Conservation (phyloP, 2,329 filamentous ascomycete species). For the Fusarium nurragi region DNA sequence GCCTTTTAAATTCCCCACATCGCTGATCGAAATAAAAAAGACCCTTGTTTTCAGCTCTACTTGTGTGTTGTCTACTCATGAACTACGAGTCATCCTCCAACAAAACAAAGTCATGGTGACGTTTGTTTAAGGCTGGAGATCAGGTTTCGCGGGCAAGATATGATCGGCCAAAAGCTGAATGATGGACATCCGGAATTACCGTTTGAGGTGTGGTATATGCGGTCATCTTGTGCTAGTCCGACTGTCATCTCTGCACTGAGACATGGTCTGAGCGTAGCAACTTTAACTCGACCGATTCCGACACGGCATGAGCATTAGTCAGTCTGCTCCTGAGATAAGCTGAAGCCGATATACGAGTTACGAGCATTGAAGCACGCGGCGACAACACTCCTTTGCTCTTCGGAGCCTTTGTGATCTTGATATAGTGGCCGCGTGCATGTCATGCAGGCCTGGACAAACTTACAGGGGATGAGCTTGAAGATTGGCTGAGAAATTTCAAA, state of each 20-base stretch:
- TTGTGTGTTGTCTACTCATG: not conserved
- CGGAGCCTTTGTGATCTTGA: too few relatives aligned
- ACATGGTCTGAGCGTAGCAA: not conserved
- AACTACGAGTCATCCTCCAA: not conserved
- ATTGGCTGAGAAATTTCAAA: too few relatives aligned
- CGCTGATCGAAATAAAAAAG: constrained; percentile 5
- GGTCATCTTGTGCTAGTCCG: not conserved
- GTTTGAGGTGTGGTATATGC: not conserved
- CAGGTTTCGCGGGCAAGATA: not conserved
- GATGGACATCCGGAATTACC: not conserved
- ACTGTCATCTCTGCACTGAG: not conserved
- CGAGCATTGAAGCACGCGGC: too few relatives aligned
- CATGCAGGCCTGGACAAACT: too few relatives aligned
- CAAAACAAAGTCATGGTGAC: not conserved
- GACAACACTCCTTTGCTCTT: too few relatives aligned
- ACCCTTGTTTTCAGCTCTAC: constrained; percentile 7
- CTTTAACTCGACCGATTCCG: not conserved
- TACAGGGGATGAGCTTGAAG: too few relatives aligned
- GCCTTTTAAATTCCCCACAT: not conserved
- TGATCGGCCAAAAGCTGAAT: not conserved
- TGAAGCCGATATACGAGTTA: too few relatives aligned
- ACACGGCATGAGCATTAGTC: not conserved
- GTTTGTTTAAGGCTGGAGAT: not conserved
- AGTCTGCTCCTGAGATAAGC: too few relatives aligned
- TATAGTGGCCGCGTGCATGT: too few relatives aligned